Evolutionary conservation across 768 basidiomycete species (phyloP).

Genomic region (Panellus pusillus): DNA sequence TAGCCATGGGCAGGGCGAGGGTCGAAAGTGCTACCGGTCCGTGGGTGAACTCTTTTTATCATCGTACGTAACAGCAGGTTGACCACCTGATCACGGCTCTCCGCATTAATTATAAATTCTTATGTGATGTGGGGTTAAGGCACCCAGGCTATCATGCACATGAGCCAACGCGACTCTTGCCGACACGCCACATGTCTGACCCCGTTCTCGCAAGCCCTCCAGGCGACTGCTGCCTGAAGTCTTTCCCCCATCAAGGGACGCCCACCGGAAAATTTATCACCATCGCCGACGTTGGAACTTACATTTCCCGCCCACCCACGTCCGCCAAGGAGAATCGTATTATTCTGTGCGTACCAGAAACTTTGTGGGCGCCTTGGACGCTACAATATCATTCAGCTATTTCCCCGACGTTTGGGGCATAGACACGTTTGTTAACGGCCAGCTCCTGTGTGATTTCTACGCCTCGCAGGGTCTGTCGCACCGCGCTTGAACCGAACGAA

Average conservation of each 20-base stretch:
- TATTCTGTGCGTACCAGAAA: conserved; percentile 6
- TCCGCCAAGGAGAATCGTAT: conserved; percentile 8
- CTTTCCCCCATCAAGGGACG: conserved; percentile 38
- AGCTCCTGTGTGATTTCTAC: conserved; percentile 45
- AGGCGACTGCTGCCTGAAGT: conserved; percentile 41
- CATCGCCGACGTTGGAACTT: conserved; percentile 35
- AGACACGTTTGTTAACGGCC: conserved; percentile 41
- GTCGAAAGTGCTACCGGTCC: background rate
- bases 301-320: conserved; percentile 34
- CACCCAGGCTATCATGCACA: too few species aligned
- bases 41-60: background rate
- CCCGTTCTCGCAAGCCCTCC: conserved; percentile 30
- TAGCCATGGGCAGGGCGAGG: conserved; percentile 1
- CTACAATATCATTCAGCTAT: conserved; percentile 37
- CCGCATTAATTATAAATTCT: background rate
- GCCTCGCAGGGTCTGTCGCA: conserved; percentile 28
- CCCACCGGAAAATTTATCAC: conserved; percentile 27
- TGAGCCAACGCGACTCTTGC: too few species aligned
- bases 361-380: background rate
- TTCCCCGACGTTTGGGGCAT: conserved; percentile 47
- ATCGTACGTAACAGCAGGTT: background rate
- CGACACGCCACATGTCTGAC: conserved; percentile 7
- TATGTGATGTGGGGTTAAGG: too few species aligned
- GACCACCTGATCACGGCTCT: conserved; percentile 5
- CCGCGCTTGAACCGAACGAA: conserved; percentile 5